A percentile compares a stretch with the other conserved stretches of the same genome.
Evolutionary conservation across 495 filamentous ascomycete genomes (phyloP).

Genomic region (Aspergillus egyptiacus): DNA sequence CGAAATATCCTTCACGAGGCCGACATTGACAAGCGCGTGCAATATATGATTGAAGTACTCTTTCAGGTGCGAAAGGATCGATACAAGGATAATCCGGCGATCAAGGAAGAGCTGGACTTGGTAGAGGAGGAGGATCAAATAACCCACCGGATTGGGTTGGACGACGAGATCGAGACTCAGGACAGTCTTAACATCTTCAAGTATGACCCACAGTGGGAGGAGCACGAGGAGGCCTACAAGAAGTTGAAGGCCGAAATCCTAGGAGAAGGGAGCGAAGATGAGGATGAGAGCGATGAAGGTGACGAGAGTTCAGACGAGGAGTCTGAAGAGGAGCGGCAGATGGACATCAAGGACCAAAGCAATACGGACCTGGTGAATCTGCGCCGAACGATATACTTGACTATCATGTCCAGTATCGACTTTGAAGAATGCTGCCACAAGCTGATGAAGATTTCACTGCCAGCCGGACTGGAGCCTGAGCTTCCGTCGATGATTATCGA

Average conservation of each 20-base stretch:
- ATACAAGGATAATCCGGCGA: slow-evolving; percentile 87
- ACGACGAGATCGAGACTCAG: slow-evolving; percentile 75
- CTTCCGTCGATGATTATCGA: slow-evolving; percentile 95
- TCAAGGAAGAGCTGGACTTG: slow-evolving; percentile 89
- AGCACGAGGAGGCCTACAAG: slow-evolving; percentile 85
- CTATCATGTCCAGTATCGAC: slow-evolving; percentile 89
- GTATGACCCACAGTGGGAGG: slow-evolving; percentile 81
- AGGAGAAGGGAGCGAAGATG: slow-evolving; percentile 80
- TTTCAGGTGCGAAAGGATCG: slow-evolving; percentile 95
- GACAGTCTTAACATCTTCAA: slow-evolving; percentile 94
- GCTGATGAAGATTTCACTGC: slow-evolving; percentile 85
- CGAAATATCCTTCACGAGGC: slow-evolving; percentile 90
- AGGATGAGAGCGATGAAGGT: slow-evolving; percentile 63
- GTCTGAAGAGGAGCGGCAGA: slow-evolving; percentile 62
- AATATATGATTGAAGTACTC: slow-evolving; percentile 98
- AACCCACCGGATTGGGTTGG: slow-evolving; percentile 72
- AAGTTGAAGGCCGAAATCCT: slow-evolving; percentile 88
- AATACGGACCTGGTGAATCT: slow-evolving; percentile 94
- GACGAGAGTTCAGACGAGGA: slow-evolving; percentile 77
- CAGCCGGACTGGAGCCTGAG: slow-evolving; percentile 81
- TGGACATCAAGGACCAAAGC: slow-evolving; percentile 97
- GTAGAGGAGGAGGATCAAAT: slow-evolving; percentile 98
- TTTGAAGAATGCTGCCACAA: slow-evolving; percentile 97
- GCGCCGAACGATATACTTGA: slow-evolving; percentile 90
- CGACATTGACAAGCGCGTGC: slow-evolving; percentile 90